Evolutionary conservation across 331 rosid genomes (phyloP).

Genomic region (Acacia pycnantha): DNA sequence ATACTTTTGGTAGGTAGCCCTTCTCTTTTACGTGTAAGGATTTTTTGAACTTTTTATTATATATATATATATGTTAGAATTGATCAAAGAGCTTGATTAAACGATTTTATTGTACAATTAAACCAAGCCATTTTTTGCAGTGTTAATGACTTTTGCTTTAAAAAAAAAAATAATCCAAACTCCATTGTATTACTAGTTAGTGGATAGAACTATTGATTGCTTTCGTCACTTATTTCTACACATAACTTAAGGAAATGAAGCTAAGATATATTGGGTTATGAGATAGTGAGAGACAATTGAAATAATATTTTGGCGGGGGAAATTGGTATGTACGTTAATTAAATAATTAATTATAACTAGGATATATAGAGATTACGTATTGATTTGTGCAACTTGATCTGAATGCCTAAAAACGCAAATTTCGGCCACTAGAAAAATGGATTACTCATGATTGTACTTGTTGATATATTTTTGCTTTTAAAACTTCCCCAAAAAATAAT

Average conservation of each 20-base stretch:
- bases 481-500: neutral
- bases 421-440: neutral
- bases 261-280: neutral
- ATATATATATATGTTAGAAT: neutral
- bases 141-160: neutral
- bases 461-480: neutral
- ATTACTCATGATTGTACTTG: neutral
- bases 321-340: neutral
- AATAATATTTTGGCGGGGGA: neutral
- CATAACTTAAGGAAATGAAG: neutral
- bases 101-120: neutral
- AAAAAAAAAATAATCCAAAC: neutral
- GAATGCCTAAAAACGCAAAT: neutral
- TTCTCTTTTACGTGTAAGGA: neutral
- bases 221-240: no score
- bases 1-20: neutral
- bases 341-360: neutral
- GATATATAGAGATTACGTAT: neutral
- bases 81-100: neutral
- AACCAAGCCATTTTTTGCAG: neutral
- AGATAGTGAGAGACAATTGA: neutral
- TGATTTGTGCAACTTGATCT: neutral
- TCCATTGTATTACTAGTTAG: neutral
- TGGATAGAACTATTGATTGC: neutral
- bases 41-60: neutral